Base-by-base conservation (phyloP, 2,329 filamentous ascomycete species). In the Macroventuria anomochaeta region DNA sequence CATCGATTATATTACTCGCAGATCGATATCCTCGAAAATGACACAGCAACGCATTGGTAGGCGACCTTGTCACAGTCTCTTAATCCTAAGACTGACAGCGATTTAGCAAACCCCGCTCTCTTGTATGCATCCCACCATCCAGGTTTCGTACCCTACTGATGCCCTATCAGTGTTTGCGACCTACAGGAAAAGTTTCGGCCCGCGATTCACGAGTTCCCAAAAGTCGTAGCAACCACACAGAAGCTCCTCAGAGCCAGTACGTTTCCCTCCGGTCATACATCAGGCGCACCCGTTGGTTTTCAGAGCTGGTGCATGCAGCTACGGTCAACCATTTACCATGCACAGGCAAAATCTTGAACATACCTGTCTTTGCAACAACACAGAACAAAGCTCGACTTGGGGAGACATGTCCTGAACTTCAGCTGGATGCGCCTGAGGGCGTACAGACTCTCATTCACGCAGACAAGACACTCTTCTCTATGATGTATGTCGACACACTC, bases 391-490 rank as follows among this genome's bases (percentile, higher is more conserved):
- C 84, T 29, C 88, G 89, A 48, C 87, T 97, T 3, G 93, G 95
- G 67, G 81, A 85, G 58, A 96, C 90, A 26, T 90, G 95, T 57
- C 69, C 86, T 3, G 87, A 95, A 69, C 84, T 97, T 18, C 75
- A 80, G 13, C 71, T 81, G 3, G 79, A 83, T 60, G 67, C 67
- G 55, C 69, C 79, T 5, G 76, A 82, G 38, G 80, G 88, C 47
- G 67, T 80, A 52, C 69, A 76, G 32, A 83, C 85, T 1, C 70
- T 81, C 38, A 79, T 81, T 26, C 81, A 90, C 67, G 79, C 85
- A 64, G 93, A 97, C 81, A 97, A 97, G 79, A 93, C 91, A 5
- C 82, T 84, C 43, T 97, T 97, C 80, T 91, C 87, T 70, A 97
- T 97, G 93, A 83, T 86, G 72, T 72, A 61, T 21, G 55, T 21